A percentile compares a stretch with the other conserved stretches of the same genome.
These are phyloP conservation scores for Hypomontagnella monticulosa DNA, from an alignment of 495 filamentous ascomycete genomes.

Conservation along the genomic window DNA sequence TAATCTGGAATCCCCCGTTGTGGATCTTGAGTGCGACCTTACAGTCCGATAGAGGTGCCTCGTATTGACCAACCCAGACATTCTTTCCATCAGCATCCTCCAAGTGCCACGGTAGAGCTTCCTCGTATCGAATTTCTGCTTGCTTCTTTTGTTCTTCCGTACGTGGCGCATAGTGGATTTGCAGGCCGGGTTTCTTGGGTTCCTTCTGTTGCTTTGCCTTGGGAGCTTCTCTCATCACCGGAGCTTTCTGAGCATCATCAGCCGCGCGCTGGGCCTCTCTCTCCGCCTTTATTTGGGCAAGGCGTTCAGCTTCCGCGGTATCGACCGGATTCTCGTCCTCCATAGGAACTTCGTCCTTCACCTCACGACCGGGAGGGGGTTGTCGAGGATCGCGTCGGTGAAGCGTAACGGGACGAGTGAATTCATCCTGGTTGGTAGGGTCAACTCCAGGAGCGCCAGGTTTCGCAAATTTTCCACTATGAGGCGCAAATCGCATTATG, in stretches of 20 bases:
- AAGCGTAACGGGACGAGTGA: slow-evolving; percentile 84
- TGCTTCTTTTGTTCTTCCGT: slow-evolving; percentile 81
- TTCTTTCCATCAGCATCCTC: slow-evolving; percentile 96
- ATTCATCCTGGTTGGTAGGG: slow-evolving; percentile 78
- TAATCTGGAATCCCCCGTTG: slow-evolving; percentile 76
- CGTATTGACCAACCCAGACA: slow-evolving; percentile 90
- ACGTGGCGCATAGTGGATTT: slow-evolving; percentile 56
- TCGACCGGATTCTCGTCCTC: slow-evolving; percentile 52
- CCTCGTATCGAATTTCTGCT: slow-evolving; percentile 87
- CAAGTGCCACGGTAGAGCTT: slow-evolving; percentile 93
- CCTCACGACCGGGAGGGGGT: slow-evolving; percentile 63
- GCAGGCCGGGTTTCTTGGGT: slow-evolving; percentile 71
- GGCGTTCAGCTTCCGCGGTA: slow-evolving; percentile 77
- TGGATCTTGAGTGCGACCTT: slow-evolving; percentile 78
- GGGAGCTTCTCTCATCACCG: slow-evolving; percentile 60
- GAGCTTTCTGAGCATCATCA: slow-evolving; percentile 89
- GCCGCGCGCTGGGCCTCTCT: slow-evolving; percentile 83
- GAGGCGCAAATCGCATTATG: slow-evolving; percentile 73
- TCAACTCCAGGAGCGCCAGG: slow-evolving; percentile 63
- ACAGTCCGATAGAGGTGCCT: slow-evolving; percentile 81
- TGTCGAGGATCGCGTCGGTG: slow-evolving; percentile 90
- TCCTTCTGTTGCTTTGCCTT: slow-evolving; percentile 74
- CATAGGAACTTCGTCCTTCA: slow-evolving; percentile 65
- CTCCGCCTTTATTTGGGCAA: slow-evolving; percentile 70
- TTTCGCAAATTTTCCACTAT: slow-evolving; percentile 32